Conservation (phyloP, 2,329 filamentous ascomycete species). For the Hysterium pulicare region DNA sequence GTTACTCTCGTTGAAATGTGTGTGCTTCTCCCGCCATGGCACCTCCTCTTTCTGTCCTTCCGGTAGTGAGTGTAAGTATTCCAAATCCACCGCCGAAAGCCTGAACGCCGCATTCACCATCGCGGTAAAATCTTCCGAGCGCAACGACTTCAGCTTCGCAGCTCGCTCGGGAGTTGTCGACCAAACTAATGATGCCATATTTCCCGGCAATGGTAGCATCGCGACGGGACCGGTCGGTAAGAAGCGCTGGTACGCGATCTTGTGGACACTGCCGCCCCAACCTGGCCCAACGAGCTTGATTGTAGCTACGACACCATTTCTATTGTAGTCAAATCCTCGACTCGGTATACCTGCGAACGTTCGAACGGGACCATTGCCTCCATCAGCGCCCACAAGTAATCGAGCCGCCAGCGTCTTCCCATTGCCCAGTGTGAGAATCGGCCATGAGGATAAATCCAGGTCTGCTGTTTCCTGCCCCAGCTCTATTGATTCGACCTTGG, state of each 20-base stretch:
- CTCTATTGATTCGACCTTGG: slow-evolving; percentile 74
- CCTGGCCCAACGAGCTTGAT: slow-evolving; percentile 62
- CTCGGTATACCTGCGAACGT: slow-evolving; percentile 82
- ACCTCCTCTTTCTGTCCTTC: slow-evolving; percentile 65
- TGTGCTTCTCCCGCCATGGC: slow-evolving; percentile 77
- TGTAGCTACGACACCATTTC: slow-evolving; percentile 89
- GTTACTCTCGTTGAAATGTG: slow-evolving; percentile 43
- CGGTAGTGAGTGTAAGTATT: slow-evolving; percentile 69
- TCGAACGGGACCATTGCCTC: slow-evolving; percentile 89
- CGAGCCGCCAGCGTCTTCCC: slow-evolving; percentile 71
- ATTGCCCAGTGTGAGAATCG: slow-evolving; percentile 70
- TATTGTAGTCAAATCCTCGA: slow-evolving; percentile 87
- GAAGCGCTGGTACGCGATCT: slow-evolving; percentile 92
- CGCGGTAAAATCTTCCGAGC: slow-evolving; percentile 69
- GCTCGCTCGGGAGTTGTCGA: slow-evolving; percentile 83
- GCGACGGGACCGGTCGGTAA: slow-evolving; percentile 88
- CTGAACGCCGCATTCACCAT: slow-evolving; percentile 95
- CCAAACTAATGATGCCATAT: slow-evolving; percentile 86
- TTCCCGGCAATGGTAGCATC: slow-evolving; percentile 82
- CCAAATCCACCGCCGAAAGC: slow-evolving; percentile 72
- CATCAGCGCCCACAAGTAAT: slow-evolving; percentile 87
- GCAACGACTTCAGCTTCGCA: slow-evolving; percentile 71
- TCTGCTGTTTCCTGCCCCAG: slow-evolving; percentile 65
- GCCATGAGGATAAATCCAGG: slow-evolving; percentile 81
- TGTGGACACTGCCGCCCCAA: slow-evolving; percentile 44